Evolutionary conservation across 2,329 filamentous ascomycete genomes (phyloP).

Genomic region (Aspergillus sp.): DNA sequence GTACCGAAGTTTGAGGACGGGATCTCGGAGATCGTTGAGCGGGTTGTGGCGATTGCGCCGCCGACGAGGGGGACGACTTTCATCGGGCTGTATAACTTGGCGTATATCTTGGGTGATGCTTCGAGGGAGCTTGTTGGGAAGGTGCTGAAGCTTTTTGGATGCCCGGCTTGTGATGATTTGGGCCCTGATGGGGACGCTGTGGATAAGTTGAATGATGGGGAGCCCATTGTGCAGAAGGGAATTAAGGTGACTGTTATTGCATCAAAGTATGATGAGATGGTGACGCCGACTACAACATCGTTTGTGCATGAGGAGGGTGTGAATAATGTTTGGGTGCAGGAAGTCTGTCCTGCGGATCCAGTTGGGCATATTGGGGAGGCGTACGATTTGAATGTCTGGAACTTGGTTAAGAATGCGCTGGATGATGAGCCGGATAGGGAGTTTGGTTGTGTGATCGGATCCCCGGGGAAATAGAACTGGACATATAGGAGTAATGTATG

Average conservation of each 20-base stretch:
- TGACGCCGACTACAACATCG: conserved; percentile 32
- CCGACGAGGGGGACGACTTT: conserved; percentile 37
- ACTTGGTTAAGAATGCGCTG: conserved; percentile 38
- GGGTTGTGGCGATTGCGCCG: conserved; percentile 38
- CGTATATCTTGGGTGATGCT: conserved; percentile 28
- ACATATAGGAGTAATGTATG: not conserved
- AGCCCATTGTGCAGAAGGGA: conserved; percentile 34
- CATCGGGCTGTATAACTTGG: conserved; percentile 29
- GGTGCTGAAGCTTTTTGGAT: conserved; percentile 30
- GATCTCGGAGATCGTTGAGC: conserved; percentile 29
- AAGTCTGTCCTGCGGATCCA: conserved; percentile 31
- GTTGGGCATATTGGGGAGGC: conserved; percentile 41
- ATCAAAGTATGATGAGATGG: conserved; percentile 35
- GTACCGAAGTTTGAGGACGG: conserved; percentile 39
- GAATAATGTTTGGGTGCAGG: conserved; percentile 33
- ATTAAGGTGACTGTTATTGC: conserved; percentile 37
- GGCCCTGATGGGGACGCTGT: conserved; percentile 30
- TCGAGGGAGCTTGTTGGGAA: conserved; percentile 24
- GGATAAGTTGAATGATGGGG: conserved; percentile 31
- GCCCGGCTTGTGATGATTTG: conserved; percentile 35
- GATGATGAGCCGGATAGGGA: conserved; percentile 26
- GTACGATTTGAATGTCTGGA: conserved; percentile 41
- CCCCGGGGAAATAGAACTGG: conserved; percentile 26
- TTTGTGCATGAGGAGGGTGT: conserved; percentile 36
- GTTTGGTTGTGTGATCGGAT: conserved; percentile 31